These are phyloP conservation scores for Cladosporium phlei DNA, from an alignment of 2,329 filamentous ascomycete genomes.

Conservation along the genomic window DNA sequence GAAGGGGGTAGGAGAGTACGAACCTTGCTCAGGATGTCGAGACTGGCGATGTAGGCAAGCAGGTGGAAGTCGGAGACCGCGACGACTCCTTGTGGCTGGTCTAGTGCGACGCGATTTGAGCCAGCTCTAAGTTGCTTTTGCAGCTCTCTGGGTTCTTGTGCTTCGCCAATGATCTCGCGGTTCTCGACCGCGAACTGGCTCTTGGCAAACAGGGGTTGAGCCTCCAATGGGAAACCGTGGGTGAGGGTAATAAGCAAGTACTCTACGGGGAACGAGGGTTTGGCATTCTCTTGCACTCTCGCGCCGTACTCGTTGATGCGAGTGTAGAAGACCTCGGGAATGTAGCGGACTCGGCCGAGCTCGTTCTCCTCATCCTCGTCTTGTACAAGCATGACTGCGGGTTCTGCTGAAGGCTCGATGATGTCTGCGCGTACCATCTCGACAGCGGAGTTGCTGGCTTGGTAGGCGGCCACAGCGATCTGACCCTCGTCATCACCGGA, in stretches of 20 bases:
- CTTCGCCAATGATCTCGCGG: conserved; percentile 77
- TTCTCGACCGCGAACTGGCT: conserved; percentile 84
- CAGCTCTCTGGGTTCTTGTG: conserved; percentile 69
- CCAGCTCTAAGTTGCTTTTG: conserved; percentile 63
- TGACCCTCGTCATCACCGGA: conserved; percentile 87
- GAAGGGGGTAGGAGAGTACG: conserved; percentile 7
- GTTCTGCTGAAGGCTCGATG: conserved; percentile 89
- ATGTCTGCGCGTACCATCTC: conserved; percentile 97
- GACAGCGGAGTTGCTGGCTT: conserved; percentile 89
- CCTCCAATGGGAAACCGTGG: conserved; percentile 72
- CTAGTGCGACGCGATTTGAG: conserved; percentile 45
- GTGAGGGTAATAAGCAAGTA: conserved; percentile 94
- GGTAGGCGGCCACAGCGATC: conserved; percentile 86
- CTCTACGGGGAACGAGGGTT: conserved; percentile 92
- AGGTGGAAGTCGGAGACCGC: conserved; percentile 91
- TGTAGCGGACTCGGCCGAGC: conserved; percentile 70
- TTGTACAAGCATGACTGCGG: conserved; percentile 88
- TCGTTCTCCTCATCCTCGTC: conserved; percentile 81
- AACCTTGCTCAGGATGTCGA: conserved; percentile 83
- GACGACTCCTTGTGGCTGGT: conserved; percentile 59
- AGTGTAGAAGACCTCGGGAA: conserved; percentile 95
- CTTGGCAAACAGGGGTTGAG: conserved; percentile 66
- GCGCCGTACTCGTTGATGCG: conserved; percentile 93
- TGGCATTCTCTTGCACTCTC: conserved; percentile 95
- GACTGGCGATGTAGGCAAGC: conserved; percentile 75